phyloP scores from a whole-genome alignment of 371 early-diverging fungal genomes.

The Polyrhizophydium stewartii region DNA sequence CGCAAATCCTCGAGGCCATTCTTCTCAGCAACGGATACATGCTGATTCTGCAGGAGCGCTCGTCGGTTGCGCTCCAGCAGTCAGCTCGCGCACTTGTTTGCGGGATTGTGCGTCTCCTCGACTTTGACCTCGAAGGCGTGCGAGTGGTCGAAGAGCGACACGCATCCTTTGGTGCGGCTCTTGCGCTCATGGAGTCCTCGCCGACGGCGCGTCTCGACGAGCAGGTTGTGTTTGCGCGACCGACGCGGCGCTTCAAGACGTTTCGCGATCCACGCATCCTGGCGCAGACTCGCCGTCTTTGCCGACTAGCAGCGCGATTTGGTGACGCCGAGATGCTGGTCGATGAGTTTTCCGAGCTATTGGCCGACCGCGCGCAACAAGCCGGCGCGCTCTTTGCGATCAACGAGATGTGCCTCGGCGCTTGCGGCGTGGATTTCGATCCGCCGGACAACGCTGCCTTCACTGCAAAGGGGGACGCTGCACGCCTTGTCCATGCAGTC shows the following conservation, averaged over 20 bases:
- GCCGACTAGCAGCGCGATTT: conserved; percentile 46
- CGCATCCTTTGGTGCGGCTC: neutral
- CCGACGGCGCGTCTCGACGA: neutral
- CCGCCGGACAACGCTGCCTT: neutral
- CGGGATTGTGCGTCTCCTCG: conserved; percentile 42
- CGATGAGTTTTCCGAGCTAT: conserved; percentile 27
- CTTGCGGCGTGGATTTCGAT: conserved; percentile 11
- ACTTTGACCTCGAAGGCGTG: conserved; percentile 39
- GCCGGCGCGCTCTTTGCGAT: conserved; percentile 48
- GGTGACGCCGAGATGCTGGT: conserved; percentile 40
- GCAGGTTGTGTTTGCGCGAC: conserved; percentile 30
- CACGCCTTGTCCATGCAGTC: too few species aligned
- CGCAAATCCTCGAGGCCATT: conserved; percentile 34
- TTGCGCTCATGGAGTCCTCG: neutral
- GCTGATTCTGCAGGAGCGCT: conserved; percentile 32
- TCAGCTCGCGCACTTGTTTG: conserved; percentile 28
- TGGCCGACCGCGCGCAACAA: conserved; percentile 7
- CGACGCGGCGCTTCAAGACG: conserved; percentile 42
- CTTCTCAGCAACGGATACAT: conserved; percentile 39
- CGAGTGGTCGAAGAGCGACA: conserved; percentile 39
- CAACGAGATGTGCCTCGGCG: conserved; percentile 45
- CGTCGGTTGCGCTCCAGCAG: conserved; percentile 32
- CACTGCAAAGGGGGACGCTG: too few species aligned
- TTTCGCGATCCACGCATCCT: conserved; percentile 33
- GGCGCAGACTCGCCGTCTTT: conserved; percentile 25